Percentiles rank a stretch among this genome's conserved stretches.
Evolutionary conservation across 192 early-diverging fungal species (phyloP).

Genomic region (Kickxella alabastrina): DNA sequence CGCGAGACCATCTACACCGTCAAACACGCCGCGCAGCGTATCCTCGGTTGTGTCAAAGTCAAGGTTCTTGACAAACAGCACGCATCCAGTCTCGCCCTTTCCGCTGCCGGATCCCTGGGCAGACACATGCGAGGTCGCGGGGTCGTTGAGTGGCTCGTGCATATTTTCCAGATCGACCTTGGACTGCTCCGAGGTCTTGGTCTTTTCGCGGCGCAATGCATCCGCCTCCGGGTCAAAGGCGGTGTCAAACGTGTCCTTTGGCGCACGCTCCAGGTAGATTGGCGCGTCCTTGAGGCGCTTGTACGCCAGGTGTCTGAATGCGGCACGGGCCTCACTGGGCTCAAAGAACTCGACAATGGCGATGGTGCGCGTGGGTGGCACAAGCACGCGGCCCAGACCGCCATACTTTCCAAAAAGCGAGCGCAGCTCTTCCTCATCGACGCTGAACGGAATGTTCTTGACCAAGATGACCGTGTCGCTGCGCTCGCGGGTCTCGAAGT

Average conservation of each 20-base stretch:
- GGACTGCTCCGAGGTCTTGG: slow-evolving; percentile 31
- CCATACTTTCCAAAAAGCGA: slow-evolving; percentile 85
- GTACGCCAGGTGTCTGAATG: slow-evolving; percentile 87
- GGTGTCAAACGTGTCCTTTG: slow-evolving; percentile 74
- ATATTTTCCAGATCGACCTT: slow-evolving; percentile 38
- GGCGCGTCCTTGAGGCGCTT: slow-evolving; percentile 87
- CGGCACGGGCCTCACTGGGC: slow-evolving; percentile 82
- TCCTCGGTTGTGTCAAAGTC: slow-evolving; percentile 87
- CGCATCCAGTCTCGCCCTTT: slow-evolving; percentile 61
- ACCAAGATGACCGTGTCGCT: slow-evolving; percentile 90
- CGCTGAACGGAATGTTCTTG: slow-evolving; percentile 88
- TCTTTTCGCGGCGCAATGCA: slow-evolving; percentile 26
- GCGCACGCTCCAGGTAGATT: slow-evolving; percentile 92
- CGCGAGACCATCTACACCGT: slow-evolving; percentile 70
- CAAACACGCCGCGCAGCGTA: slow-evolving; percentile 68
- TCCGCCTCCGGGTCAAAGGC: slow-evolving; percentile 38
- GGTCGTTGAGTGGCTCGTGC: slow-evolving; percentile 48
- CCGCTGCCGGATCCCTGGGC: slow-evolving; percentile 36
- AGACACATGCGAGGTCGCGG: slow-evolving; percentile 28
- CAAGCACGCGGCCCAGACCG: slow-evolving; percentile 80
- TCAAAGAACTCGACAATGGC: slow-evolving; percentile 92
- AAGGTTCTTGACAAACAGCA: slow-evolving; percentile 96
- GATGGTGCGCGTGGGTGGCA: slow-evolving; percentile 90
- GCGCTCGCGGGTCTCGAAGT: slow-evolving; percentile 74
- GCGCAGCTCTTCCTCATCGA: slow-evolving; percentile 77